A percentile compares a stretch with the other conserved stretches of the same genome.
Conservation (phyloP, 306 rosid genomes). For the Vicia sativa region DNA sequence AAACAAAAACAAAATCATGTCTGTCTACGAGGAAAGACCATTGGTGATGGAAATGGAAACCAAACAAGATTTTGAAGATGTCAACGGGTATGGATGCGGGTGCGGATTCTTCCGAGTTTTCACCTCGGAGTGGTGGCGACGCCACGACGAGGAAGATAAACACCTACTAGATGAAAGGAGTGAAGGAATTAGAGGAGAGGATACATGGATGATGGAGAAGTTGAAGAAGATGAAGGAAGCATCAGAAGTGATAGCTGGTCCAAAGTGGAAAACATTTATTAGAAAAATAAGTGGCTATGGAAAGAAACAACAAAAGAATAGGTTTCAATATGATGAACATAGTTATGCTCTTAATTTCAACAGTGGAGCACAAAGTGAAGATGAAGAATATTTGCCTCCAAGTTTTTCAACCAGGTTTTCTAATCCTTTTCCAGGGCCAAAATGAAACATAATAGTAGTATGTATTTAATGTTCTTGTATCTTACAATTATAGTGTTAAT, state of each 20-base stretch:
- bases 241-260: conserved; percentile 68
- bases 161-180: conserved; percentile 34
- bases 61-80: conserved; percentile 42
- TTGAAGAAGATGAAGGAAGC: conserved; percentile 53
- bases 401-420: conserved; percentile 58
- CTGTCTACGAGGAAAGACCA: conserved; percentile 44
- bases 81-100: conserved; percentile 48
- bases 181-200: conserved; percentile 29
- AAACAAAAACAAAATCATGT: conserved; percentile 38
- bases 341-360: conserved; percentile 82
- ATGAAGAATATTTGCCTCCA: conserved; percentile 46
- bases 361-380: conserved; percentile 48
- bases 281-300: conserved; percentile 61
- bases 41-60: conserved; percentile 39
- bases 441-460: conserved; percentile 22
- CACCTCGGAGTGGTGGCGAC: conserved; percentile 38
- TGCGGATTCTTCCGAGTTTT: conserved; percentile 51
- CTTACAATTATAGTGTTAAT: not conserved
- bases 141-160: conserved; percentile 27
- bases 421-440: conserved; percentile 40
- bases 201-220: conserved; percentile 53
- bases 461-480: not conserved
- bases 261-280: conserved; percentile 74
- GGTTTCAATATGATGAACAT: conserved; percentile 66
- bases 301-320: conserved; percentile 36